These are phyloP conservation scores for Lagenidium giganteum DNA, from an alignment of 352 stramenopile species.

Conservation along the genomic window DNA sequence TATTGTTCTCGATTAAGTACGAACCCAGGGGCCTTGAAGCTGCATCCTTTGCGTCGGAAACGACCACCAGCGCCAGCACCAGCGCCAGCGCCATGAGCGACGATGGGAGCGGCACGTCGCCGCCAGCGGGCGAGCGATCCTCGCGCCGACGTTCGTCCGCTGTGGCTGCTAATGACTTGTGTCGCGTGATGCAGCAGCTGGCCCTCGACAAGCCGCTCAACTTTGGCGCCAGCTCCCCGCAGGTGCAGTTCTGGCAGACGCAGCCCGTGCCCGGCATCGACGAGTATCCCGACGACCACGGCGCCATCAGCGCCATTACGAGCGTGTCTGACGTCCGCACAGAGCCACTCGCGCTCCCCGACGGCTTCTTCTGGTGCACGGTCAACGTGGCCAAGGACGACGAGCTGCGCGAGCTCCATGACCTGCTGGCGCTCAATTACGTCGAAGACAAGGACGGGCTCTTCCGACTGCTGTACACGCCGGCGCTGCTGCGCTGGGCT, in stretches of 20 bases:
- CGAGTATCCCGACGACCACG: conserved; percentile 65
- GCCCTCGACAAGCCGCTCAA: conserved; percentile 30
- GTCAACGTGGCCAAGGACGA: conserved; percentile 84
- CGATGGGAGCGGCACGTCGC: too few relatives aligned
- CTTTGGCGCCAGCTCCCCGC: conserved; percentile 15
- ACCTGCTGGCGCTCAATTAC: conserved; percentile 97
- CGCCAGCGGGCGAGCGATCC: too few relatives aligned
- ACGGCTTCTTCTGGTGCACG: conserved; percentile 92
- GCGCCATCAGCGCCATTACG: conserved; percentile 92
- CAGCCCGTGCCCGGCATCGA: conserved; percentile 80
- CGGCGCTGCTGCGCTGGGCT: conserved; percentile 85
- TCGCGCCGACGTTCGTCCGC: too few relatives aligned
- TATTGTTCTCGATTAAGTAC: too few relatives aligned
- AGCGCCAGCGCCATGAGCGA: too few relatives aligned
- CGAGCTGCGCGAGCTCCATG: conserved; percentile 92
- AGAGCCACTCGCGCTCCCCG: conserved; percentile 95
- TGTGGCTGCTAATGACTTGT: too few relatives aligned
- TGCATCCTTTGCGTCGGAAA: too few relatives aligned
- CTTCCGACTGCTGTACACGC: conserved; percentile 93
- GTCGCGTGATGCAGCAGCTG: conserved; percentile 58
- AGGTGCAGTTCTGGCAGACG: conserved; percentile 88
- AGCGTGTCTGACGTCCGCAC: conserved; percentile 84
- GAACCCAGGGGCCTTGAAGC: too few relatives aligned
- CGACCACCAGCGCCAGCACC: too few relatives aligned
- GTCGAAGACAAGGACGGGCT: conserved; percentile 98